These are phyloP conservation scores for Colletotrichum sp. DNA, from an alignment of 2,329 filamentous ascomycete species.

Conservation along the genomic window DNA sequence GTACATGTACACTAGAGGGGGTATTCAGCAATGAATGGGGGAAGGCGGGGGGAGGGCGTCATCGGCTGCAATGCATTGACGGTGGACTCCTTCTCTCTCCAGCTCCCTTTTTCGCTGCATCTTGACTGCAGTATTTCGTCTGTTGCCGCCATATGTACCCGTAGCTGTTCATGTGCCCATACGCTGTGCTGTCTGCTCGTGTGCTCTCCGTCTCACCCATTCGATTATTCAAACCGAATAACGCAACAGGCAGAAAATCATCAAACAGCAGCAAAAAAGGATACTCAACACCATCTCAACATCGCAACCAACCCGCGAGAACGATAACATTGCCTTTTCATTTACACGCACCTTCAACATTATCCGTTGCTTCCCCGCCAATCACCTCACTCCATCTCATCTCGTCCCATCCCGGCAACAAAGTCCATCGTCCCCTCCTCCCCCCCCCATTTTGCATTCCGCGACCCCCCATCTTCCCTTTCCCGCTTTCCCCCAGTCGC, in stretches of 20 bases:
- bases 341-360: not conserved
- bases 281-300: not conserved
- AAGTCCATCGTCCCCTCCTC: not conserved
- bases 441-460: not conserved
- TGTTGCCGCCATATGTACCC: not conserved
- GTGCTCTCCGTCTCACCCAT: not conserved
- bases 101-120: not conserved
- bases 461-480: not conserved
- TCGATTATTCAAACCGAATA: not conserved
- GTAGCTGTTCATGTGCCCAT: not conserved
- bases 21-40: not conserved
- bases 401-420: conserved; percentile 7
- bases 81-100: not conserved
- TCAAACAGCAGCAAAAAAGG: not conserved
- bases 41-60: not conserved
- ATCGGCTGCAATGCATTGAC: conserved; percentile 16
- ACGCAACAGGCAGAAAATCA: not conserved
- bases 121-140: not conserved
- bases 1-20: not conserved
- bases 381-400: conserved; percentile 9
- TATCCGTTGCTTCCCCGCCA: not conserved
- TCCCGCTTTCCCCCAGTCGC: not conserved
- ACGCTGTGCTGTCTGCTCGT: not conserved
- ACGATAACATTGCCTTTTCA: not conserved
- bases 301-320: not conserved